phyloP scores from a whole-genome alignment of 2,329 filamentous ascomycete species.

The Colletotrichum spinosum region DNA sequence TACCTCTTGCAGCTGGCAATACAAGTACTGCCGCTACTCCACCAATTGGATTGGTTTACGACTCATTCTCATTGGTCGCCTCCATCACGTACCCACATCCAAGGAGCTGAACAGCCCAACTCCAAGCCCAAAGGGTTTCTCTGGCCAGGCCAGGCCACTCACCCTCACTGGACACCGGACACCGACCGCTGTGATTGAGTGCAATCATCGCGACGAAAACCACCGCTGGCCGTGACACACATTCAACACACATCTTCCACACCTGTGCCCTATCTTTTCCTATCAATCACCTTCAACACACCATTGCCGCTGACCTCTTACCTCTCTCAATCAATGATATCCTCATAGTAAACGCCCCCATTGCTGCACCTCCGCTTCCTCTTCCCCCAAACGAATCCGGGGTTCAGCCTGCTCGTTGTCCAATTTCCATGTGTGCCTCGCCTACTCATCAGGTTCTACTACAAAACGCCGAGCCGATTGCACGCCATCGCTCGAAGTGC shows the following conservation, averaged over 20 bases:
- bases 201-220: background rate
- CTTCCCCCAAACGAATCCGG: background rate
- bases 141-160: too few species aligned
- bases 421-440: background rate
- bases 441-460: too few species aligned
- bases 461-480: too few species aligned
- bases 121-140: background rate
- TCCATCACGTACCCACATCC: background rate
- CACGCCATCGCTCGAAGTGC: too few species aligned
- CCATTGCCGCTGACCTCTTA: background rate
- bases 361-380: conserved; percentile 11
- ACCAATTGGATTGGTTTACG: conserved; percentile 21
- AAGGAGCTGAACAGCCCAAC: background rate
- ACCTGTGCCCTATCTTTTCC: conserved; percentile 17
- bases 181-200: background rate
- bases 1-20: background rate
- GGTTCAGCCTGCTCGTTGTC: background rate
- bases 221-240: background rate
- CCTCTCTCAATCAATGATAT: background rate
- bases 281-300: background rate
- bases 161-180: too few species aligned
- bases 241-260: conserved; percentile 6
- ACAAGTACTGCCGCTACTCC: conserved; percentile 6
- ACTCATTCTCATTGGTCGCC: conserved; percentile 23
- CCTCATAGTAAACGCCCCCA: background rate